A percentile compares a stretch with the other conserved stretches of the same genome.
These are phyloP conservation scores for Emericellopsis atlantica DNA, from an alignment of 2,329 filamentous ascomycete genomes.

Conservation along the genomic window DNA sequence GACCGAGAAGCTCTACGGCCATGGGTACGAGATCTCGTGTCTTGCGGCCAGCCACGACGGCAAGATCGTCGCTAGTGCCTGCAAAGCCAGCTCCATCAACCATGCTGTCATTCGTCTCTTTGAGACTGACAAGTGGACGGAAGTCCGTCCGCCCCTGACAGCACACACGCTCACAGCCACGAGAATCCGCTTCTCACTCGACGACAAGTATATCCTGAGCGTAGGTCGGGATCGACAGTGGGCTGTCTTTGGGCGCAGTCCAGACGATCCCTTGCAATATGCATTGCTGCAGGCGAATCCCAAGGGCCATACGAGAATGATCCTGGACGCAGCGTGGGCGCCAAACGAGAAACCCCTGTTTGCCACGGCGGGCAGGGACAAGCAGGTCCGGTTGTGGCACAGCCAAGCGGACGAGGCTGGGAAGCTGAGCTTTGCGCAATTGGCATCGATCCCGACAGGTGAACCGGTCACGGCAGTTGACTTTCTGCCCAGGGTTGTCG, in stretches of 20 bases:
- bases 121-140: conserved; percentile 76
- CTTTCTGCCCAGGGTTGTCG: conserved; percentile 32
- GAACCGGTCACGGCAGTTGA: conserved; percentile 60
- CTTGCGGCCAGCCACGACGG: conserved; percentile 68
- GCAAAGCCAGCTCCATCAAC: conserved; percentile 82
- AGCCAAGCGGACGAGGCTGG: conserved; percentile 16
- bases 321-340: conserved; percentile 78
- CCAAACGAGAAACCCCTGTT: conserved; percentile 48
- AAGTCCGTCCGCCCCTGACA: conserved; percentile 70
- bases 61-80: conserved; percentile 73
- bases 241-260: conserved; percentile 58
- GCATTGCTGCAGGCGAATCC: conserved; percentile 50
- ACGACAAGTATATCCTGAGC: conserved; percentile 67
- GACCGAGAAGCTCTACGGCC: conserved; percentile 90
- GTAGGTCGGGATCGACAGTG: conserved; percentile 89
- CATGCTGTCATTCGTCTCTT: conserved; percentile 91
- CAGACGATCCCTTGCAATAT: conserved; percentile 31
- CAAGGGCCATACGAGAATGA: conserved; percentile 88
- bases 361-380: conserved; percentile 84
- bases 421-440: conserved; percentile 34
- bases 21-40: conserved; percentile 92
- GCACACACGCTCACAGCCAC: conserved; percentile 82
- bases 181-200: conserved; percentile 63
- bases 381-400: conserved; percentile 63
- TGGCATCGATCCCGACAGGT: conserved; percentile 37